phyloP scores from a whole-genome alignment of 495 filamentous ascomycete genomes.

The Aspergillus wentii region DNA sequence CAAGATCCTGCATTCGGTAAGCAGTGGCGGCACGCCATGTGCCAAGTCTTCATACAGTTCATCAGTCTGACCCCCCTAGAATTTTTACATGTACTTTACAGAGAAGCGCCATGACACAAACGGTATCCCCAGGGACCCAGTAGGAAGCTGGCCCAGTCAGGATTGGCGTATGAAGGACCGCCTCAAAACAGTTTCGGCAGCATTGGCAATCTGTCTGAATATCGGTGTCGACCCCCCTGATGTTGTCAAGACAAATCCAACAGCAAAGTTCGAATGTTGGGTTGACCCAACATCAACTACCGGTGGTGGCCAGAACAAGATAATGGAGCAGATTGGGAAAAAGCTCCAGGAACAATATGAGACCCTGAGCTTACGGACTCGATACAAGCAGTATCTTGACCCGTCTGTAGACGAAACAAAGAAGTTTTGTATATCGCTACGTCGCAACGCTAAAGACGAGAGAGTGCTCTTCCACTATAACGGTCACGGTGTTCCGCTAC shows the following conservation, averaged over 20 bases:
- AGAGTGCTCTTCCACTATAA: slow-evolving; percentile 97
- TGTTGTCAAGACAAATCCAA: slow-evolving; percentile 88
- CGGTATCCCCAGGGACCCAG: slow-evolving; percentile 72
- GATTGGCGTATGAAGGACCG: slow-evolving; percentile 98
- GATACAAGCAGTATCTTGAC: slow-evolving; percentile 95
- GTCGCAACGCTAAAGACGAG: slow-evolving; percentile 91
- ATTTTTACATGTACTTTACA: slow-evolving; percentile 98
- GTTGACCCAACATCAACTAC: slow-evolving; percentile 78
- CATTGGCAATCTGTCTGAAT: slow-evolving; percentile 90
- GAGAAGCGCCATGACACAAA: slow-evolving; percentile 98
- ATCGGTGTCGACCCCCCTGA: slow-evolving; percentile 97
- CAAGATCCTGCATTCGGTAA: slow-evolving; percentile 53
- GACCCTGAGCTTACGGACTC: slow-evolving; percentile 83
- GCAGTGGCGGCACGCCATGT: no score
- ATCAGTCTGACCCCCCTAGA: slow-evolving; percentile 18
- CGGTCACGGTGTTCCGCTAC: slow-evolving; percentile 95
- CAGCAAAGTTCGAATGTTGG: slow-evolving; percentile 94
- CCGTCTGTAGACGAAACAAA: slow-evolving; percentile 96
- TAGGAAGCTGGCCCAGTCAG: slow-evolving; percentile 58
- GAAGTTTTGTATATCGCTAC: slow-evolving; percentile 84
- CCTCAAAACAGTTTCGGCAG: slow-evolving; percentile 92
- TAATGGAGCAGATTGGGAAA: slow-evolving; percentile 92
- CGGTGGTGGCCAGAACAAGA: slow-evolving; percentile 64
- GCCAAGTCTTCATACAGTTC: not conserved
- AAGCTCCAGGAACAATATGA: slow-evolving; percentile 93